These are phyloP conservation scores for Leucosporidium scottii DNA, from an alignment of 768 basidiomycete genomes.

Conservation along the genomic window DNA sequence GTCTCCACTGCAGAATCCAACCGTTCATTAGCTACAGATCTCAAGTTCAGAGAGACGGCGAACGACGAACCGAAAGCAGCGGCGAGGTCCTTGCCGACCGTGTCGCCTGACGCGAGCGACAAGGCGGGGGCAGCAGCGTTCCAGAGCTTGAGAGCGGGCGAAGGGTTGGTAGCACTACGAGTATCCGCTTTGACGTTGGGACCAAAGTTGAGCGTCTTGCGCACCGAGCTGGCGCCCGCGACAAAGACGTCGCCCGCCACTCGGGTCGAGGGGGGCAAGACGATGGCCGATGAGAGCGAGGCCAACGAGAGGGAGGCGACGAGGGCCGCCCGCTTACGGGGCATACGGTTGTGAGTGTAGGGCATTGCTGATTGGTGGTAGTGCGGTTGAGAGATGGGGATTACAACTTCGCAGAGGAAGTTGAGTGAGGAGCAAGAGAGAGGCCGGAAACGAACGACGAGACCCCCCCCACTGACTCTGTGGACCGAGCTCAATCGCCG, in stretches of 20 bases:
- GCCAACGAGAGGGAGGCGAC: conserved; percentile 16
- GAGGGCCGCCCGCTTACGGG: background rate
- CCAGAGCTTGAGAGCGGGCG: conserved; percentile 12
- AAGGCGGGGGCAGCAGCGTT: conserved; percentile 37
- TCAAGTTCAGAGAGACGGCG: background rate
- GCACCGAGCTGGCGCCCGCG: conserved; percentile 34
- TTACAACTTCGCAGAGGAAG: too few relatives aligned
- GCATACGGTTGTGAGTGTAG: background rate
- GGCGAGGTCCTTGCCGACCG: conserved; percentile 56
- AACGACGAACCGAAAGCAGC: conserved; percentile 50
- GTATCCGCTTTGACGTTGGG: conserved; percentile 63
- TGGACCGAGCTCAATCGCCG: too few relatives aligned
- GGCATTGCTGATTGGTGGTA: too few relatives aligned
- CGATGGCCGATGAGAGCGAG: conserved; percentile 5
- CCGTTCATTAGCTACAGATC: too few relatives aligned
- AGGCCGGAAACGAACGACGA: too few relatives aligned
- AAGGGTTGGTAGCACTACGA: conserved; percentile 36
- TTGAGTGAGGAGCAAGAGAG: too few relatives aligned
- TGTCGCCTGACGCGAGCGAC: conserved; percentile 44
- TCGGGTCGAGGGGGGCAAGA: background rate
- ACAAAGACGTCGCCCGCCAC: background rate
- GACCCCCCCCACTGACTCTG: too few relatives aligned
- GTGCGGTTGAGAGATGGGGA: too few relatives aligned
- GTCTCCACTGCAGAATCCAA: conserved; percentile 33
- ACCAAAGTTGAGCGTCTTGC: conserved; percentile 88